These are phyloP conservation scores for Iris pallida DNA, from an alignment of 116 monocot genomes.

Conservation along the genomic window DNA sequence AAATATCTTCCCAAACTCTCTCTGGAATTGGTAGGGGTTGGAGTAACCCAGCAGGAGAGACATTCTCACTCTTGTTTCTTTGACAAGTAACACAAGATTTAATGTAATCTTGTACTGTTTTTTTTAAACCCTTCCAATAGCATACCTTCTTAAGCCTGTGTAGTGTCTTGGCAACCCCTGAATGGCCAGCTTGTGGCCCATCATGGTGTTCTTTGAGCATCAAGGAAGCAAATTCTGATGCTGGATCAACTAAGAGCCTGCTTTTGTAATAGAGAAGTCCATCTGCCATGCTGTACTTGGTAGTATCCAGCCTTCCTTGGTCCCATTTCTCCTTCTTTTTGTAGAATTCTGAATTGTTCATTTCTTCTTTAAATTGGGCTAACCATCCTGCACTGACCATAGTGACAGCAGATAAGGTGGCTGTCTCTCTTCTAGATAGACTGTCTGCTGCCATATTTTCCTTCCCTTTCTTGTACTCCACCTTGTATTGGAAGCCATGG, in stretches of 20 bases:
- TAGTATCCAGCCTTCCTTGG: background rate
- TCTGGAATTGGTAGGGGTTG: background rate
- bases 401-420: background rate
- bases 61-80: too few species aligned
- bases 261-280: background rate
- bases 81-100: background rate
- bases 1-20: background rate
- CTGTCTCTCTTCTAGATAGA: background rate
- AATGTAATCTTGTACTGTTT: background rate
- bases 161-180: background rate
- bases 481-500: background rate
- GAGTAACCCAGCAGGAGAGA: too few species aligned
- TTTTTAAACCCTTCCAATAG: background rate
- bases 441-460: background rate
- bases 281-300: background rate
- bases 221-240: background rate
- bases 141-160: background rate
- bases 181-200: background rate
- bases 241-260: background rate
- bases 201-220: background rate
- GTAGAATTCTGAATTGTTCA: background rate
- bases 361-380: background rate
- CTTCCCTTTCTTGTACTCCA: background rate
- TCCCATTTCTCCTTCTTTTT: background rate
- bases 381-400: too few species aligned